Conservation (phyloP, 352 stramenopile genomes). For the Plasmopara muralis region DNA sequence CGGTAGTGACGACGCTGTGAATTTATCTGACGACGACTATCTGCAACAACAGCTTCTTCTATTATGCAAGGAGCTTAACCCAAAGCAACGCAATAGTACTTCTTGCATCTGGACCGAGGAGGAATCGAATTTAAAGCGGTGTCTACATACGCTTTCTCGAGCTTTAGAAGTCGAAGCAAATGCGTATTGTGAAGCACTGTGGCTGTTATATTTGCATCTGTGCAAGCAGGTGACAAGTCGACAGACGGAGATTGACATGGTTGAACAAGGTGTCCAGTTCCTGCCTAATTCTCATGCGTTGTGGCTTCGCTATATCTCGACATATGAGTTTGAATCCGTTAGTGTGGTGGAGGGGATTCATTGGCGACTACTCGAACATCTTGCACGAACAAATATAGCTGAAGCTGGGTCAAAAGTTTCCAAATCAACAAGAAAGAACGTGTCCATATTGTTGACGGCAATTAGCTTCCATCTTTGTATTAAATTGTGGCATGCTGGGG, state of each 20-base stretch:
- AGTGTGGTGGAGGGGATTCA: conserved; percentile 24
- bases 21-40: conserved; percentile 17
- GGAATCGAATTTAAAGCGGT: conserved; percentile 24
- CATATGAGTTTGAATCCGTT: conserved; percentile 32
- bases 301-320: conserved; percentile 37
- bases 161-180: conserved; percentile 41
- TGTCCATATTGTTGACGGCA: conserved; percentile 27
- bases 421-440: conserved; percentile 5
- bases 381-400: conserved; percentile 11
- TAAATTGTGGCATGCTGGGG: conserved; percentile 26
- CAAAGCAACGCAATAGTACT: conserved; percentile 5
- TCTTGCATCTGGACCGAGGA: conserved; percentile 14
- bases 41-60: conserved; percentile 23
- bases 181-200: conserved; percentile 37
- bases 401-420: conserved; percentile 3
- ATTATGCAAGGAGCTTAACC: conserved; percentile 23
- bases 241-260: conserved; percentile 32
- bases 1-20: conserved; percentile 26
- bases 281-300: conserved; percentile 31
- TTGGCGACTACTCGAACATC: conserved; percentile 30
- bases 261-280: conserved; percentile 36
- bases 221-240: conserved; percentile 20
- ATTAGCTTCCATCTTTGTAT: conserved; percentile 33
- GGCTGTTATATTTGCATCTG: conserved; percentile 37
- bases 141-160: conserved; percentile 31